Base-by-base conservation (phyloP, 1,139 yeast genomes). In the Komagataea norvegica region DNA sequence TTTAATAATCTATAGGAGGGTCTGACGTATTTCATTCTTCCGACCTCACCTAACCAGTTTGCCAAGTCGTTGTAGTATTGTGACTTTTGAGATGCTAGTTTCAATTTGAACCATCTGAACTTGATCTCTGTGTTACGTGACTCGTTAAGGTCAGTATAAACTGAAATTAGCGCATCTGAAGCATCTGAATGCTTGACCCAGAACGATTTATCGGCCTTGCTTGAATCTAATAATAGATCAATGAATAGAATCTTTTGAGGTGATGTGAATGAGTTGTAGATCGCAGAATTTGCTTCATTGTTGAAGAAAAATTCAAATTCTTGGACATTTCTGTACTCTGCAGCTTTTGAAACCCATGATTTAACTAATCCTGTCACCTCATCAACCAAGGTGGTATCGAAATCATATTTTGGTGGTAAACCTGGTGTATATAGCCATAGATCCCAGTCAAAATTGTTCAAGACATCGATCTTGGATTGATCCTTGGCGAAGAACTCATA, bases 21-120 rank as follows among this genome's bases (percentile, higher is more conserved):
- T 59, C 96, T 74, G 27, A 86, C 95, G 57, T 79, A 88, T 67
- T 88, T 88, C 96, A 88, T 88, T 67, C 96, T 75, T 17, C 96
- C 96, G 20, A 87, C 93, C 3, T 91, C 79, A 8, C 93, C 94
- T 41, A 88, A 68, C 95, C 95, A 88, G 38, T 76, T 74, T 7
- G 93, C 88, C 34, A 85, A 63, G 30, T 62, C 62, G 39, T 61
- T 62, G 55, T 79, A 77, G 39, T 67, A 65, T 25, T 66, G 59
- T 14, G 61, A 48, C 40, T 74, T 62, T 13, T 64, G 61, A 13
- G 77, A 79, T 1, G 70, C 62, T 13, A 80, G 66, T 51, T 77
- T 74, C 39, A 88, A 68, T 42, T 77, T 67, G 59, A 70, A 85
- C 80, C 87, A 83, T 58, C 95, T 73, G 61, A 81, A 82, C 36